Evolutionary conservation across 202 grass and related monocot genomes (phyloP).

Genomic region (Musa balbisiana): DNA sequence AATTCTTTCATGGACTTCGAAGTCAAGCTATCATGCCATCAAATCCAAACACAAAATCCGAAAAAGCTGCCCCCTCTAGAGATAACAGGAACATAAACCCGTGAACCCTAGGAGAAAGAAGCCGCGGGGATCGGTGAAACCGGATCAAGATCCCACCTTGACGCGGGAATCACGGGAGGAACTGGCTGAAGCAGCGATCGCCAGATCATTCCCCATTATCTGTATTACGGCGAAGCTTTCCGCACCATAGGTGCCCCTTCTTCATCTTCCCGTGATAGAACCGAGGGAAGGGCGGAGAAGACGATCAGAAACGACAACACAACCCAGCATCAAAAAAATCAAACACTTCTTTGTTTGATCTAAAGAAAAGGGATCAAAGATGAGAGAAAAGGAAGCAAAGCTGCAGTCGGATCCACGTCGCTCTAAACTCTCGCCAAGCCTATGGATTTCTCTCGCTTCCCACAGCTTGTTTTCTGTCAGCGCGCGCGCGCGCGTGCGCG

Average conservation of each 20-base stretch:
- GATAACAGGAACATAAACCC: neutral
- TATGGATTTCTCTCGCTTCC: neutral
- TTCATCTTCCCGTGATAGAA: neutral
- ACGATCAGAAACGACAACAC: neutral
- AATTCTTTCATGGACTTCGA: neutral
- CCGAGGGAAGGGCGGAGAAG: neutral
- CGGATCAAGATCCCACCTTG: constrained; percentile 57
- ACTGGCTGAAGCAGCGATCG: neutral
- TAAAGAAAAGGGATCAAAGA: neutral
- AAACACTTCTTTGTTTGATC: neutral
- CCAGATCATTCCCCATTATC: neutral
- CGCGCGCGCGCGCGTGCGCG: neutral
- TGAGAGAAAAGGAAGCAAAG: neutral
- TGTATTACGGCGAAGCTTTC: neutral
- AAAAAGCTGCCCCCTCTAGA: constrained; percentile 1
- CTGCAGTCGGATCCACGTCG: neutral
- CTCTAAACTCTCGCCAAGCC: neutral
- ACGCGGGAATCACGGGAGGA: constrained; percentile 13
- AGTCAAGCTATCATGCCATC: no score
- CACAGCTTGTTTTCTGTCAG: neutral
- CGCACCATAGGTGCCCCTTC: no score
- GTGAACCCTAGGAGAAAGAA: constrained; percentile 7
- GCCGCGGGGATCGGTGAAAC: constrained; percentile 3
- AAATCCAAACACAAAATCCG: no score
- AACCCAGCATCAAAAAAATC: neutral